Evolutionary conservation across 2,329 filamentous ascomycete species (phyloP).

Genomic region (Exophiala mesophila): DNA sequence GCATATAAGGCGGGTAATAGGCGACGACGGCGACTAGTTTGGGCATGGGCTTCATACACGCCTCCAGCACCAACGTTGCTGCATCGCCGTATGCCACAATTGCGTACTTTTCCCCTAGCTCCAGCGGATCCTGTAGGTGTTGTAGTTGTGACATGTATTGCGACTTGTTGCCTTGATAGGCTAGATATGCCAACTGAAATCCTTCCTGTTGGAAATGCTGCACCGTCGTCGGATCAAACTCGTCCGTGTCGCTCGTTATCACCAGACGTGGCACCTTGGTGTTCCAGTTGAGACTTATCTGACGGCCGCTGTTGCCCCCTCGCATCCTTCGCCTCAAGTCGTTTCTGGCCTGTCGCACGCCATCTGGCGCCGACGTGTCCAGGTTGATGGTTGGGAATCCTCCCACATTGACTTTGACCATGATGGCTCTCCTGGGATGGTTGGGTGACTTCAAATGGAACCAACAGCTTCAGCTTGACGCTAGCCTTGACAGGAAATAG

Average conservation of each 20-base stretch:
- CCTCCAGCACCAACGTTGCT: slow-evolving; percentile 55
- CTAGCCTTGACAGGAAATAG: too few species aligned
- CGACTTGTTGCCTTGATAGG: slow-evolving; percentile 49
- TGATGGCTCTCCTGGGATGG: slow-evolving; percentile 2
- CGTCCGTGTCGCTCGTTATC: slow-evolving; percentile 27
- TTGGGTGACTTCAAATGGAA: too few species aligned
- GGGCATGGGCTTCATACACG: slow-evolving; percentile 52
- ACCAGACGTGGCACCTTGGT: slow-evolving; percentile 19
- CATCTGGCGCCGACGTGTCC: slow-evolving; percentile 9
- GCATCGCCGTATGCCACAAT: slow-evolving; percentile 61
- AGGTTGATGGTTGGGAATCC: slow-evolving; percentile 22
- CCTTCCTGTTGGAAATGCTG: slow-evolving; percentile 57
- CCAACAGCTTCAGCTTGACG: too few species aligned
- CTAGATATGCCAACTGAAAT: slow-evolving; percentile 55
- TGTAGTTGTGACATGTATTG: slow-evolving; percentile 48
- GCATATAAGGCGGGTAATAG: slow-evolving; percentile 59
- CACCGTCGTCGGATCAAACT: slow-evolving; percentile 52
- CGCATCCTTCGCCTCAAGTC: slow-evolving; percentile 10
- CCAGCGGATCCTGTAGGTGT: slow-evolving; percentile 49
- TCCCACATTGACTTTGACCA: slow-evolving; percentile 20
- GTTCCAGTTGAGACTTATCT: slow-evolving; percentile 19
- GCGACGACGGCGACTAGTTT: slow-evolving; percentile 57
- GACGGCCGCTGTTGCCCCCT: slow-evolving; percentile 7
- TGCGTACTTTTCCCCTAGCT: slow-evolving; percentile 56
- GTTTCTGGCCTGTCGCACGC: slow-evolving; percentile 8